Evolutionary conservation across 768 basidiomycete genomes (phyloP).

Genomic region (Agrocybe praecox): DNA sequence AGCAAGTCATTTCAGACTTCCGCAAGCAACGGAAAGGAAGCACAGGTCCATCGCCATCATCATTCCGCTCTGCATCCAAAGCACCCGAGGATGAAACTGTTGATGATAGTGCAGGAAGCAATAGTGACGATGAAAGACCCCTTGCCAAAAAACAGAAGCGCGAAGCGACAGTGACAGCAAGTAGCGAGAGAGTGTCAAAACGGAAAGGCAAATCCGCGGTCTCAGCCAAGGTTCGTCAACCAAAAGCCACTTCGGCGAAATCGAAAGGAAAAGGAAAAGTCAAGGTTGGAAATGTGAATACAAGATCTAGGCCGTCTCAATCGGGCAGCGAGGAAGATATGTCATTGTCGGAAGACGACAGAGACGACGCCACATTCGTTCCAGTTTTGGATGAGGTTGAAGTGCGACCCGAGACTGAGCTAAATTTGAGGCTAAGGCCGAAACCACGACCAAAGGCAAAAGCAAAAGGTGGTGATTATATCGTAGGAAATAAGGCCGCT

Average conservation of each 20-base stretch:
- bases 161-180: neutral
- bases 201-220: conserved; percentile 6
- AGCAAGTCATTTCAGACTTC: conserved; percentile 84
- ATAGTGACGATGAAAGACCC: conserved; percentile 1
- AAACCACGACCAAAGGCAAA: conserved; percentile 32
- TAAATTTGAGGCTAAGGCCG: conserved; percentile 36
- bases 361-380: conserved; percentile 4
- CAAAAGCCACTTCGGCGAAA: neutral
- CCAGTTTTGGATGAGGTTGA: conserved; percentile 6
- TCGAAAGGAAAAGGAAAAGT: conserved; percentile 7
- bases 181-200: conserved; percentile 6
- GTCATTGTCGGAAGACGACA: neutral
- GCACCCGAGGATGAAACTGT: conserved; percentile 21
- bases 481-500: neutral
- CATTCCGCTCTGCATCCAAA: conserved; percentile 10
- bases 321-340: conserved; percentile 4
- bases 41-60: conserved; percentile 18
- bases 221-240: neutral
- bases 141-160: conserved; percentile 21
- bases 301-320: neutral
- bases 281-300: conserved; percentile 5
- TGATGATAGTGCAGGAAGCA: conserved; percentile 1
- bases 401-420: conserved; percentile 13
- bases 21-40: conserved; percentile 54
- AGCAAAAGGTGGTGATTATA: conserved; percentile 5